Percentiles rank a stretch among this genome's conserved stretches.
Conservation (phyloP, 2,329 filamentous ascomycete genomes). For the Phoma sp. region DNA sequence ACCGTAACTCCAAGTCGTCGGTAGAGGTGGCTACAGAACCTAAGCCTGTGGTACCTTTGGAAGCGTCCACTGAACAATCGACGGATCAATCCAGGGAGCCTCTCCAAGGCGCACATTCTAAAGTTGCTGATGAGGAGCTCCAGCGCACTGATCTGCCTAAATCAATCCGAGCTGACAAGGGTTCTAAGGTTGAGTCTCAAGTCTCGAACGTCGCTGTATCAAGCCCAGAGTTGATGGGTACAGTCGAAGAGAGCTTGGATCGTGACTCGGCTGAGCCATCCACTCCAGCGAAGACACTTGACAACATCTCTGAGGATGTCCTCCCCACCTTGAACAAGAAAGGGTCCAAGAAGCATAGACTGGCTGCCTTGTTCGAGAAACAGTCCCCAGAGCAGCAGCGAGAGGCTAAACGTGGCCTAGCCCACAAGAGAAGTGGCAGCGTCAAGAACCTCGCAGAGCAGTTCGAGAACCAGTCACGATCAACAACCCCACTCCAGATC, state of each 20-base stretch:
- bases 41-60: not conserved
- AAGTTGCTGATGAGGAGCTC: not conserved
- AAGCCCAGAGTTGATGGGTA: not conserved
- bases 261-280: not conserved
- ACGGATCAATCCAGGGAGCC: not conserved
- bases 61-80: not conserved
- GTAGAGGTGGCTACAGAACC: not conserved
- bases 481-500: constrained; percentile 24
- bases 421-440: constrained; percentile 25
- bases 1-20: constrained; percentile 20
- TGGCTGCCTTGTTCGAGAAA: constrained; percentile 42
- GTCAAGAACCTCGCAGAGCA: constrained; percentile 31
- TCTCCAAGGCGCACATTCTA: not conserved
- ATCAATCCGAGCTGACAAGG: not conserved
- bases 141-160: not conserved
- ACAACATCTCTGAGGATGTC: constrained; percentile 18
- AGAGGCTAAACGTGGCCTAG: constrained; percentile 20
- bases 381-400: constrained; percentile 19
- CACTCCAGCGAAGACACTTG: constrained; percentile 7
- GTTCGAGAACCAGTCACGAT: constrained; percentile 32
- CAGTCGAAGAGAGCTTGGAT: not conserved
- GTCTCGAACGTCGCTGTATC: not conserved
- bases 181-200: not conserved
- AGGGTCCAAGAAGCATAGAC: constrained; percentile 46
- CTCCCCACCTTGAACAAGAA: constrained; percentile 43